phyloP scores from a whole-genome alignment of 106 monocot species.

The Dendrobium chrysotoxum region DNA sequence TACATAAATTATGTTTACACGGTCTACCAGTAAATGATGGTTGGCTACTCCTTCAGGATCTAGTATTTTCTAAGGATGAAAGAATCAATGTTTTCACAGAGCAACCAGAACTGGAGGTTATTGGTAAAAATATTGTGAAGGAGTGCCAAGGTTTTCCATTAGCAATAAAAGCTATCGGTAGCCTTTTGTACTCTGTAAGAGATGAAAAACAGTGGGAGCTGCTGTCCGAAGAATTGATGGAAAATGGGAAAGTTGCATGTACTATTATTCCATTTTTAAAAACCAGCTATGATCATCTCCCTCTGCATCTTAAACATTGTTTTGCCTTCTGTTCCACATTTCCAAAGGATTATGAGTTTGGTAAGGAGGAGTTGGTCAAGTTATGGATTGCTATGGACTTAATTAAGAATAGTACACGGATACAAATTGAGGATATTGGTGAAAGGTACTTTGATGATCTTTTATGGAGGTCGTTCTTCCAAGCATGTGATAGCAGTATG shows the following conservation, averaged over 20 bases:
- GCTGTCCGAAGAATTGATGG: conserved; percentile 1
- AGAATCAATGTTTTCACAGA: background rate
- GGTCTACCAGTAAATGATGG: background rate
- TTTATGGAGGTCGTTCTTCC: conserved; percentile 21
- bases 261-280: conserved; percentile 23
- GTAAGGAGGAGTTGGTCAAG: conserved; percentile 6
- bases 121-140: conserved; percentile 29
- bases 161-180: conserved; percentile 26
- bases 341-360: conserved; percentile 30
- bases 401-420: conserved; percentile 9
- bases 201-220: conserved; percentile 26
- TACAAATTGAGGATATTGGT: conserved; percentile 12
- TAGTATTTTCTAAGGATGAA: conserved; percentile 3
- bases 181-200: conserved; percentile 16
- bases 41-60: background rate
- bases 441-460: conserved; percentile 14
- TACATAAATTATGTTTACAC: too few relatives aligned
- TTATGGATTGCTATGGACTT: conserved; percentile 8
- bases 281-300: conserved; percentile 36
- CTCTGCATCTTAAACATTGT: conserved; percentile 38
- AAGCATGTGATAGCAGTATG: background rate
- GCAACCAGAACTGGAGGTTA: conserved; percentile 22
- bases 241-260: conserved; percentile 20
- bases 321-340: conserved; percentile 48
- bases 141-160: conserved; percentile 30